These are phyloP conservation scores for Ramaria sp. DNA, from an alignment of 768 basidiomycete genomes.

Conservation along the genomic window DNA sequence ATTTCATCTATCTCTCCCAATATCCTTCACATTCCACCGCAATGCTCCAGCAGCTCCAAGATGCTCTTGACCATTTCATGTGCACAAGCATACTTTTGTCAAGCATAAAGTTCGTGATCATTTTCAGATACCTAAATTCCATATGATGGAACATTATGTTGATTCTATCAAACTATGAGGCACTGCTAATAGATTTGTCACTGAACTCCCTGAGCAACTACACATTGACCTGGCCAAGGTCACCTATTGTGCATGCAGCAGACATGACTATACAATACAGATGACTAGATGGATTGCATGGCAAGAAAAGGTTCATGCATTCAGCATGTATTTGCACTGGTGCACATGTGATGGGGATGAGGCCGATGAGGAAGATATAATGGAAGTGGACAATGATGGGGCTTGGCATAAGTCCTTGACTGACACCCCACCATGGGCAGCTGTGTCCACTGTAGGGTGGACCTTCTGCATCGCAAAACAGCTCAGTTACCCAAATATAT, in stretches of 20 bases:
- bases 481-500: background rate
- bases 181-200: slow-evolving; percentile 25
- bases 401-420: no score
- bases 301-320: slow-evolving; percentile 23
- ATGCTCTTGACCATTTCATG: slow-evolving; percentile 17
- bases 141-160: no score
- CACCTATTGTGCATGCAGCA: slow-evolving; percentile 21
- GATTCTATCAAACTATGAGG: slow-evolving; percentile 20
- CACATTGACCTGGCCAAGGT: slow-evolving; percentile 25
- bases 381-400: no score
- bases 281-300: slow-evolving; percentile 30
- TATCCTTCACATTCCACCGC: slow-evolving; percentile 19
- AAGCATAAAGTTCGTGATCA: no score
- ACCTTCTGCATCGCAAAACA: background rate
- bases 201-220: slow-evolving; percentile 23
- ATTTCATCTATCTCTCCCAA: slow-evolving; percentile 25
- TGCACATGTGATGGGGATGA: no score
- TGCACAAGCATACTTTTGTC: slow-evolving; percentile 13
- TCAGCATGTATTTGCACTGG: slow-evolving; percentile 20
- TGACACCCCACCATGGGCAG: no score
- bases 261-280: slow-evolving; percentile 22
- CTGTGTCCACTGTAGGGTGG: no score
- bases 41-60: slow-evolving; percentile 18
- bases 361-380: no score
- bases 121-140: no score